phyloP scores from a whole-genome alignment of 306 rosid genomes.

The Cicer cuneatum region DNA sequence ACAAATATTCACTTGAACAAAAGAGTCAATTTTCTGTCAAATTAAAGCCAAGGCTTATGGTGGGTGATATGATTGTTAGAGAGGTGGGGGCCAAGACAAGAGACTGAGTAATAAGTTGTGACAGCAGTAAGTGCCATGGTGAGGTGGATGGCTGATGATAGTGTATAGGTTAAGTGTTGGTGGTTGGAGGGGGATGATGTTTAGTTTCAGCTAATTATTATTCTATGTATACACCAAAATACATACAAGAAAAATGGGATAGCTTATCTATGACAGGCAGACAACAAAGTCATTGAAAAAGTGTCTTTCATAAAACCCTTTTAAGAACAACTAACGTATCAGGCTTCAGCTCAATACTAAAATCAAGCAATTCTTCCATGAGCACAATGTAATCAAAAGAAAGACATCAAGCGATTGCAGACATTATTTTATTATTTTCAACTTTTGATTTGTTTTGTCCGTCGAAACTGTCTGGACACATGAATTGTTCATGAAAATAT shows the following conservation, averaged over 20 bases:
- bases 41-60: constrained; percentile 10
- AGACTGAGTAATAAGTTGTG: background rate
- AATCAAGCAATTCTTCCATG: background rate
- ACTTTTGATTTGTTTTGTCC: background rate
- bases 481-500: background rate
- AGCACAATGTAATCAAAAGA: constrained; percentile 14
- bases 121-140: background rate
- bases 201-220: constrained; percentile 15
- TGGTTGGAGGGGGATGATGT: background rate
- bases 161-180: background rate
- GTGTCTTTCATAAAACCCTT: background rate
- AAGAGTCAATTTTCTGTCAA: constrained; percentile 3
- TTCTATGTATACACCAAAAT: background rate
- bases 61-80: background rate
- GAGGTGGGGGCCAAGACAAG: background rate
- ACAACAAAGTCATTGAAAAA: constrained; percentile 7
- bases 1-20: constrained; percentile 2
- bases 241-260: constrained; percentile 2
- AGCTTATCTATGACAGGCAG: background rate
- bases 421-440: constrained; percentile 16
- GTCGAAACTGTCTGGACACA: background rate
- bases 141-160: background rate
- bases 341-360: background rate
- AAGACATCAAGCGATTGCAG: background rate
- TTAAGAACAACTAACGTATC: background rate